Conservation (phyloP, 179 eudicot genomes). For the Sideroxylon spinosum region DNA sequence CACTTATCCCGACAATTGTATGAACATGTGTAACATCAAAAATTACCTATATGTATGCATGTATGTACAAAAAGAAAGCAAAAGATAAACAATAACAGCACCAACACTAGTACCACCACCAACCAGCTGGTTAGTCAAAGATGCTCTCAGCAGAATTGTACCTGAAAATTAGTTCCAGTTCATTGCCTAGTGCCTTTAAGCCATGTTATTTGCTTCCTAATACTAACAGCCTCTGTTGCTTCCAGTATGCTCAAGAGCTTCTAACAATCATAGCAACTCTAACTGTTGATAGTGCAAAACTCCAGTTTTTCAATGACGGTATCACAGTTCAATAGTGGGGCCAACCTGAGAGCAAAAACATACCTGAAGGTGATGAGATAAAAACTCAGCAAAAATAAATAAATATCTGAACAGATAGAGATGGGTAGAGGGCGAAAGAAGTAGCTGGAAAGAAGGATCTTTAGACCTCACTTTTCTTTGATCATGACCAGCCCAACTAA, state of each 20-base stretch:
- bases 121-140: conserved; percentile 8
- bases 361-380: conserved; percentile 8
- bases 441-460: not conserved
- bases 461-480: conserved; percentile 10
- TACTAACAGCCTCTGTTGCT: conserved; percentile 14
- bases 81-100: not conserved
- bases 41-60: not conserved
- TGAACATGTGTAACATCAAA: not conserved
- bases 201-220: conserved; percentile 3
- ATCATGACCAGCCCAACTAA: conserved; percentile 19
- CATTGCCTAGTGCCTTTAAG: conserved; percentile 14
- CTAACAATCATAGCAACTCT: conserved; percentile 17
- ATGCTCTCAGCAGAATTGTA: not conserved
- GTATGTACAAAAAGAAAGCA: not conserved
- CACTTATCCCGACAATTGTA: too few relatives aligned
- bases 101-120: not conserved
- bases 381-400: not conserved
- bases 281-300: conserved; percentile 9
- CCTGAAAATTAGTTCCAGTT: not conserved
- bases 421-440: not conserved
- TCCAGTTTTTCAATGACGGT: not conserved
- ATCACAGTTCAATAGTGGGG: conserved; percentile 11
- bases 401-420: not conserved
- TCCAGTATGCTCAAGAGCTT: conserved; percentile 18
- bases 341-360: conserved; percentile 13